Conservation (phyloP, 2,329 filamentous ascomycete genomes). For the Incumbomyces lentus region DNA sequence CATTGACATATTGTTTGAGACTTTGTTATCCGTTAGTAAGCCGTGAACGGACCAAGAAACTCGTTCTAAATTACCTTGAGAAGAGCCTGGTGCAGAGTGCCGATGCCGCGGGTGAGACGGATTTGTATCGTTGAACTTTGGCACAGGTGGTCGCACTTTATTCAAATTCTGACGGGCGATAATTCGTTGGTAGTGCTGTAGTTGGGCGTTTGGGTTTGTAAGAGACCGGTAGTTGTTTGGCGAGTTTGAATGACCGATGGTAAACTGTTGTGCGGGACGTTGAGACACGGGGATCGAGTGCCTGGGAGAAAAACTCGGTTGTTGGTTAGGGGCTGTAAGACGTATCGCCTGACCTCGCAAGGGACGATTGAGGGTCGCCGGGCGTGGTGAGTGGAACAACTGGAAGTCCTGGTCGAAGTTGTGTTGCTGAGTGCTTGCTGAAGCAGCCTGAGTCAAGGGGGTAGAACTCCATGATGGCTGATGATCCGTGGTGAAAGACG, state of each 20-base stretch:
- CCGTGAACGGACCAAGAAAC: slow-evolving; percentile 22
- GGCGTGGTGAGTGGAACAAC: slow-evolving; percentile 22
- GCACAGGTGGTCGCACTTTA: slow-evolving; percentile 23
- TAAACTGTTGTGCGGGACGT: slow-evolving; percentile 12
- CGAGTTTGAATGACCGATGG: slow-evolving; percentile 17
- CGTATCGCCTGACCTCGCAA: slow-evolving; percentile 24
- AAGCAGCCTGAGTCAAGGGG: slow-evolving; percentile 24
- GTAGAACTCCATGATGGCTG: slow-evolving; percentile 27
- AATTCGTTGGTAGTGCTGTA: slow-evolving; percentile 15
- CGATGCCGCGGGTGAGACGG: slow-evolving; percentile 16
- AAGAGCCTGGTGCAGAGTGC: slow-evolving; percentile 12
- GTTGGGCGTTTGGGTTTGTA: slow-evolving; percentile 19
- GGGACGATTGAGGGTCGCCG: slow-evolving; percentile 16
- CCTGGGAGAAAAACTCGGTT: slow-evolving; percentile 17
- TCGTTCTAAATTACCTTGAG: slow-evolving; percentile 30
- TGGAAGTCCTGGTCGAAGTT: slow-evolving; percentile 26
- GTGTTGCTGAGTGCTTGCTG: slow-evolving; percentile 15
- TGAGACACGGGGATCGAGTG: slow-evolving; percentile 16
- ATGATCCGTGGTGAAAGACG: slow-evolving; percentile 28
- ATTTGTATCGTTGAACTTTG: slow-evolving; percentile 22
- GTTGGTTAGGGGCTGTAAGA: slow-evolving; percentile 24
- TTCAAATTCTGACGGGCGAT: slow-evolving; percentile 10
- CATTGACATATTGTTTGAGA: slow-evolving; percentile 11
- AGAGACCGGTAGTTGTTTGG: slow-evolving; percentile 18
- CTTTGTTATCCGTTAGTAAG: slow-evolving; percentile 12